phyloP scores from a whole-genome alignment of 805 yeast genomes.

The Hanseniaspora clermontiae region DNA sequence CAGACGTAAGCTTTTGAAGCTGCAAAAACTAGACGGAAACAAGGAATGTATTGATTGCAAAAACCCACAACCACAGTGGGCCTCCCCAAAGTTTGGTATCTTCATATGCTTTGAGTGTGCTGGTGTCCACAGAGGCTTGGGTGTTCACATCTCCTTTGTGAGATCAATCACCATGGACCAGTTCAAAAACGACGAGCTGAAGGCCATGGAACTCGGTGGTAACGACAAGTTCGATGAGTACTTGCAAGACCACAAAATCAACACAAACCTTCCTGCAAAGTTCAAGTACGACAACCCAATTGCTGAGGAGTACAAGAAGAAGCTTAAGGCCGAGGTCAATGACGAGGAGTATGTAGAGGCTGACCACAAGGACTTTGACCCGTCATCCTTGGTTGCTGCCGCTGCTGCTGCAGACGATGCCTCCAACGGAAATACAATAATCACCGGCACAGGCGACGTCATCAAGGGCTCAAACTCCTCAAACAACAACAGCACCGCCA shows the following conservation, averaged over 20 bases:
- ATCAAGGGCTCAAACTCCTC: conserved; percentile 30
- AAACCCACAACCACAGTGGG: conserved; percentile 98
- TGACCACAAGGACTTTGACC: conserved; percentile 39
- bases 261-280: conserved; percentile 48
- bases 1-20: conserved; percentile 59
- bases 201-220: conserved; percentile 90
- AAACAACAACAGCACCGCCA: conserved; percentile 44
- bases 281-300: conserved; percentile 75
- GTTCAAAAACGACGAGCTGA: conserved; percentile 83
- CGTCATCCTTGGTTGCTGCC: conserved; percentile 17
- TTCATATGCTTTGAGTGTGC: conserved; percentile 97
- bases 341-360: conserved; percentile 58
- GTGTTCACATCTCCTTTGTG: conserved; percentile 93
- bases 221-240: conserved; percentile 62
- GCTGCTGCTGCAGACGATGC: conserved; percentile 9
- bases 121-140: conserved; percentile 88
- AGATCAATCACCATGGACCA: conserved; percentile 97
- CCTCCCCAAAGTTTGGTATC: conserved; percentile 94
- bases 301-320: conserved; percentile 88
- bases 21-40: conserved; percentile 74
- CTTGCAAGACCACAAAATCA: conserved; percentile 61
- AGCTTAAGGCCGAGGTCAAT: conserved; percentile 60
- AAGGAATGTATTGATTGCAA: conserved; percentile 86
- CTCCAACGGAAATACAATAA: conserved; percentile 8
- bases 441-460: conserved; percentile 12